phyloP scores from a whole-genome alignment of 495 filamentous ascomycete species.

The Xanthoparmelia taractica region DNA sequence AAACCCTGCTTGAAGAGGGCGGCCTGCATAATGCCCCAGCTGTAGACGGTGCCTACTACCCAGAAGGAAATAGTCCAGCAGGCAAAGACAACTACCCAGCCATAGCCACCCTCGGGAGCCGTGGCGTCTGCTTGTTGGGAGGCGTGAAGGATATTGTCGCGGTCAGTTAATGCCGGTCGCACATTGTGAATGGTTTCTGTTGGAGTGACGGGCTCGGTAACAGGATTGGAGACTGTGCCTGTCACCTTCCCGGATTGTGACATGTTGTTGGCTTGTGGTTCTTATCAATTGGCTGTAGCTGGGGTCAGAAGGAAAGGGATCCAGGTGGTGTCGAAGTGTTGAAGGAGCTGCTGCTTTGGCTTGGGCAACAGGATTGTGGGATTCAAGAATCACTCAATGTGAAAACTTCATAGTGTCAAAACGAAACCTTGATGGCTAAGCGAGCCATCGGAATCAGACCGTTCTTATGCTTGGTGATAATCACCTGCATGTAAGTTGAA shows the following conservation, averaged over 20 bases:
- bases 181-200: not conserved
- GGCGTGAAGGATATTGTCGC: not conserved
- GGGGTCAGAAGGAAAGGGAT: not conserved
- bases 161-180: not conserved
- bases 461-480: not conserved
- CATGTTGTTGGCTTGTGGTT: not conserved
- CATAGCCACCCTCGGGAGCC: slow-evolving; percentile 50
- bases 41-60: slow-evolving; percentile 45
- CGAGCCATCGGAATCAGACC: not conserved
- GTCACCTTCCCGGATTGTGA: not conserved
- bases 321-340: not conserved
- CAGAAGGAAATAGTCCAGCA: slow-evolving; percentile 48
- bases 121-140: not conserved
- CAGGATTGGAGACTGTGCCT: too few species aligned
- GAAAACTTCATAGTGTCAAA: not conserved
- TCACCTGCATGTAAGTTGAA: not conserved
- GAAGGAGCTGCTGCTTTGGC: not conserved
- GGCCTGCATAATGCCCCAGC: slow-evolving; percentile 52
- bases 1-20: slow-evolving; percentile 38
- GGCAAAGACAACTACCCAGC: slow-evolving; percentile 48
- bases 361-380: not conserved
- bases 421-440: not conserved
- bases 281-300: not conserved
- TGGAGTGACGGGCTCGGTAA: not conserved
- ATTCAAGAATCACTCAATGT: not conserved